Conservation (phyloP, 805 yeast species). For the Helenozyma baotianmanensis region DNA sequence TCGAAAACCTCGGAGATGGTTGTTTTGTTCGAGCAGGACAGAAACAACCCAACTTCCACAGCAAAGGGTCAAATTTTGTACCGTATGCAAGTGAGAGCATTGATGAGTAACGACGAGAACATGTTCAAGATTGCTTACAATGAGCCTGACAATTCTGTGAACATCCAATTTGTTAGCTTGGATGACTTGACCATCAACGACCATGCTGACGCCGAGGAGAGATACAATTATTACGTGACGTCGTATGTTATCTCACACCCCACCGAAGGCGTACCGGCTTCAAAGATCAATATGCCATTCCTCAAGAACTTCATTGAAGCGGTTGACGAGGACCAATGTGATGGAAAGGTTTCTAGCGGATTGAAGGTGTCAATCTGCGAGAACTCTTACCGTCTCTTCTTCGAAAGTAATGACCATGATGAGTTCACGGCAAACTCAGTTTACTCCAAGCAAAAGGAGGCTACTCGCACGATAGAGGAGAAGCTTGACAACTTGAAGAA, state of each 20-base stretch:
- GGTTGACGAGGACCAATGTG: slow-evolving; percentile 52
- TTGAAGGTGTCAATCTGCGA: slow-evolving; percentile 75
- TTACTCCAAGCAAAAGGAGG: slow-evolving; percentile 35
- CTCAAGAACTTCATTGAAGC: slow-evolving; percentile 53
- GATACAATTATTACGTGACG: slow-evolving; percentile 91
- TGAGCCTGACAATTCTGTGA: slow-evolving; percentile 46
- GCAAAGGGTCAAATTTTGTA: slow-evolving; percentile 86
- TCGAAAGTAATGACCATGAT: slow-evolving; percentile 76
- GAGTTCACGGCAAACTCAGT: slow-evolving; percentile 63
- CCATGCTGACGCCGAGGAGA: slow-evolving; percentile 71
- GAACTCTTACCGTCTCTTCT: slow-evolving; percentile 73
- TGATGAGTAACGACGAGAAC: slow-evolving; percentile 79
- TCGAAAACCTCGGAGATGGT: slow-evolving; percentile 75
- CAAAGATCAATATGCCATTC: slow-evolving; percentile 75
- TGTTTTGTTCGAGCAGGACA: slow-evolving; percentile 76
- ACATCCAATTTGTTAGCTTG: slow-evolving; percentile 77
- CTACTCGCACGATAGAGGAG: slow-evolving; percentile 20
- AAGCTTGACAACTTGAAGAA: slow-evolving; percentile 31
- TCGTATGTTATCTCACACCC: slow-evolving; percentile 93
- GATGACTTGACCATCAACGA: slow-evolving; percentile 78
- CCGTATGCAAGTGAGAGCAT: slow-evolving; percentile 78
- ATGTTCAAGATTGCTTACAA: slow-evolving; percentile 84
- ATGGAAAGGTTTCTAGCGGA: slow-evolving; percentile 64
- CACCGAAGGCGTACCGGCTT: slow-evolving; percentile 88
- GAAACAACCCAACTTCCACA: slow-evolving; percentile 58